phyloP scores from a whole-genome alignment of 306 rosid genomes.

The Elaeagnus macrophylla region DNA sequence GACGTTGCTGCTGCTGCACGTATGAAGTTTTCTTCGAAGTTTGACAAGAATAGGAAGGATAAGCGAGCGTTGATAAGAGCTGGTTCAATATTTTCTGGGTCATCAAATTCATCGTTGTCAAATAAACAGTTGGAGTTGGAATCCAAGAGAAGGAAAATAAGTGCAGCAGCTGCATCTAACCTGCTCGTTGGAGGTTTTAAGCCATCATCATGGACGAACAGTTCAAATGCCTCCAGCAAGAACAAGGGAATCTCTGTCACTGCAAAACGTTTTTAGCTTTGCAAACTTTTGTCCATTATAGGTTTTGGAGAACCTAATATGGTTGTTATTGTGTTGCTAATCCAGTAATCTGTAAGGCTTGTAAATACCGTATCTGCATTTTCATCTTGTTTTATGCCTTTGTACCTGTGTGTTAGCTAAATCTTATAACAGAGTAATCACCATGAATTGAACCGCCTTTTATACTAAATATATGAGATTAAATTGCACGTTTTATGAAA shows the following conservation, averaged over 20 bases:
- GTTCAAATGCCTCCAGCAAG: slow-evolving; percentile 24
- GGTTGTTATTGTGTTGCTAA: too few species aligned
- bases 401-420: not conserved
- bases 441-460: too few species aligned
- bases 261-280: slow-evolving; percentile 18
- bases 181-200: slow-evolving; percentile 47
- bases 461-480: too few species aligned
- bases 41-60: slow-evolving; percentile 56
- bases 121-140: slow-evolving; percentile 46
- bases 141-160: slow-evolving; percentile 70
- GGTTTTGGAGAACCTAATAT: not conserved
- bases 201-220: slow-evolving; percentile 63
- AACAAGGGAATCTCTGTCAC: slow-evolving; percentile 24
- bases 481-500: too few species aligned
- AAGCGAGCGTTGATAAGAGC: slow-evolving; percentile 64
- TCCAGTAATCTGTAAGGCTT: not conserved
- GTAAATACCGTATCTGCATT: not conserved
- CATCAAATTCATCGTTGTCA: slow-evolving; percentile 33
- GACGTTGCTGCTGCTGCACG: slow-evolving; percentile 50
- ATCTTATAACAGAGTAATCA: not conserved
- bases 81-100: slow-evolving; percentile 49
- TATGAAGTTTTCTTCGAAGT: slow-evolving; percentile 55
- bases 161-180: slow-evolving; percentile 56
- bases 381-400: not conserved
- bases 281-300: not conserved